phyloP scores from a whole-genome alignment of 1,284 basidiomycete genomes.

The Malassezia dermatis region DNA sequence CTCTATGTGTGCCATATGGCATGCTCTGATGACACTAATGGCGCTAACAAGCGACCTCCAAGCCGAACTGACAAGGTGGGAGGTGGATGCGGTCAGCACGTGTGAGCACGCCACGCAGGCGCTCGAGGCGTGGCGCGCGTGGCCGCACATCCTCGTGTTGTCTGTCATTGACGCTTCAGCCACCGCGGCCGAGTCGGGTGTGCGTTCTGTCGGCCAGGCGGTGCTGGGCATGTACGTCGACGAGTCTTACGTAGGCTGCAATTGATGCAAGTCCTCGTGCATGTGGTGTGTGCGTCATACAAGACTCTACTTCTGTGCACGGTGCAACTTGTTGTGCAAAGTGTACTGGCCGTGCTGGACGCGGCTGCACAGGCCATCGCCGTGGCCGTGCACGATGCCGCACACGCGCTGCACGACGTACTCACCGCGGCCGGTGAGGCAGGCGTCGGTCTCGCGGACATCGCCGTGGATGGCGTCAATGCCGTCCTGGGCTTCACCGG shows the following conservation, averaged over 20 bases:
- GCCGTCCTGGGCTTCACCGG: constrained; percentile 7
- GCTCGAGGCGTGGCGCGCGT: not conserved
- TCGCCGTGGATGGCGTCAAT: constrained; percentile 5
- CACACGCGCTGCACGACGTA: constrained; percentile 1
- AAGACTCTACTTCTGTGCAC: constrained; percentile 9
- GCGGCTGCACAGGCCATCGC: constrained; percentile 8
- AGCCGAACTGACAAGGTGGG: not conserved
- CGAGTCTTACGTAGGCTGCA: not conserved
- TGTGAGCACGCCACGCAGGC: not conserved
- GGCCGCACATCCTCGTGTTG: not conserved
- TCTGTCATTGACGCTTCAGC: not conserved
- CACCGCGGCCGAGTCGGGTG: not conserved
- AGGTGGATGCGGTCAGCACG: not conserved
- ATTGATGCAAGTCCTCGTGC: not conserved
- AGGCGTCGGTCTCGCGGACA: constrained; percentile 4
- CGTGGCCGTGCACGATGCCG: constrained; percentile 3
- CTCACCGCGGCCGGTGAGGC: not conserved
- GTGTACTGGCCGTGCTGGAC: constrained; percentile 5
- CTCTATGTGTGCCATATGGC: not conserved
- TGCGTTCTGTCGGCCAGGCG: not conserved
- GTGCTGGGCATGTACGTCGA: constrained; percentile 1
- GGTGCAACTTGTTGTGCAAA: constrained; percentile 10
- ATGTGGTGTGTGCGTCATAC: constrained; percentile 2
- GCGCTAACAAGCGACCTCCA: not conserved
- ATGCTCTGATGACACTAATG: not conserved